phyloP scores from a whole-genome alignment of 306 rosid genomes.

The Leucaena leucocephala region DNA sequence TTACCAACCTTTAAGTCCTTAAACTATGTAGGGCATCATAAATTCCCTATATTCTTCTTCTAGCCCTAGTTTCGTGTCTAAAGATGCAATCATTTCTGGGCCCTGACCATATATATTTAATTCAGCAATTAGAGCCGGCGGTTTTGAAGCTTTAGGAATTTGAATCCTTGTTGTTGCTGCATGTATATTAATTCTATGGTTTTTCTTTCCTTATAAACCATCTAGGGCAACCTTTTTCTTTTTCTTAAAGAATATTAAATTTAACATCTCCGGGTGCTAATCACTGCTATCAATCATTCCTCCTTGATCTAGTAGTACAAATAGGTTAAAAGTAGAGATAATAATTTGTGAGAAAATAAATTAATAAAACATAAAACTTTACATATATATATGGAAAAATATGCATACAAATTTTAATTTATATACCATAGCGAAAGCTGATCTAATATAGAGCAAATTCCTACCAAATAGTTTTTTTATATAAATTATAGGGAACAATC shows the following conservation, averaged over 20 bases:
- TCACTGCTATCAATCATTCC: not conserved
- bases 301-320: not conserved
- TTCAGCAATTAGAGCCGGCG: not conserved
- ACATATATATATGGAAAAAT: no score
- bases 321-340: not conserved
- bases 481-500: no score
- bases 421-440: no score
- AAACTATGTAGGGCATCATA: slow-evolving; percentile 47
- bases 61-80: slow-evolving; percentile 36
- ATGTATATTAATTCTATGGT: not conserved
- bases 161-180: not conserved
- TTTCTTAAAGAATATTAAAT: not conserved
- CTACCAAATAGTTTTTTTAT: no score
- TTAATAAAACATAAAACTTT: no score
- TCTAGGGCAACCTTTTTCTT: not conserved
- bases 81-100: slow-evolving; percentile 30
- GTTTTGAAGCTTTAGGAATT: slow-evolving; percentile 8
- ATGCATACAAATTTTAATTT: no score
- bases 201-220: not conserved
- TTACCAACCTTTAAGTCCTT: slow-evolving; percentile 11
- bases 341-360: not conserved
- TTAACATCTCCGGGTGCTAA: not conserved
- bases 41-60: not conserved
- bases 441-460: no score
- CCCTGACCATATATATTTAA: slow-evolving; percentile 14